Conservation (phyloP, 1,139 yeast species). For the Waltiozyma sp. region DNA sequence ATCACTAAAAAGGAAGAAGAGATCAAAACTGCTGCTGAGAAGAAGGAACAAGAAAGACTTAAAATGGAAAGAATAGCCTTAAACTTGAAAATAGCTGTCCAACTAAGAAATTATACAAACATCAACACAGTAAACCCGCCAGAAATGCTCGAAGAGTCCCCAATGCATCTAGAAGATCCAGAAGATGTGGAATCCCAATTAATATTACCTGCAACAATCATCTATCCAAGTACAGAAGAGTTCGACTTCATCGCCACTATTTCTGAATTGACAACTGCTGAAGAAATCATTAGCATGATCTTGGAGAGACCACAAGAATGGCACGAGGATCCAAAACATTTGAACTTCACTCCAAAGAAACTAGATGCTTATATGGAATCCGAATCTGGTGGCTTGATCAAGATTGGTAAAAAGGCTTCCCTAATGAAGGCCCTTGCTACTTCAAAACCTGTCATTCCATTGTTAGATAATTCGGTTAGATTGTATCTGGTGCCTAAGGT, state of each 20-base stretch:
- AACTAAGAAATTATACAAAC: slow-evolving; percentile 40
- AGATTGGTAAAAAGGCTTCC: slow-evolving; percentile 70
- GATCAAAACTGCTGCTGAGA: slow-evolving; percentile 16
- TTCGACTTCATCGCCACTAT: slow-evolving; percentile 72
- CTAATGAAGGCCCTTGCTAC: slow-evolving; percentile 54
- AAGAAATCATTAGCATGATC: slow-evolving; percentile 43
- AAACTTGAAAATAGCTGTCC: slow-evolving; percentile 42
- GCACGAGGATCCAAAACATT: slow-evolving; percentile 56
- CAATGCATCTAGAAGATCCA: slow-evolving; percentile 51
- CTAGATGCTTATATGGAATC: slow-evolving; percentile 79
- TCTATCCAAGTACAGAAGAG: slow-evolving; percentile 79
- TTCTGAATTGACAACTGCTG: slow-evolving; percentile 56
- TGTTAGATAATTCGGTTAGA: slow-evolving; percentile 66
- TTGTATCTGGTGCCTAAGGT: slow-evolving; percentile 72
- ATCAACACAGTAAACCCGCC: slow-evolving; percentile 40
- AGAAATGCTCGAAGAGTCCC: slow-evolving; percentile 24
- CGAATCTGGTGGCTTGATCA: slow-evolving; percentile 69
- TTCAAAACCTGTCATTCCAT: slow-evolving; percentile 56
- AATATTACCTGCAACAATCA: slow-evolving; percentile 65
- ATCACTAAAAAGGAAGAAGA: slow-evolving; percentile 30
- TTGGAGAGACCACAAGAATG: slow-evolving; percentile 61
- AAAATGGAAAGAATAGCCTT: slow-evolving; percentile 21
- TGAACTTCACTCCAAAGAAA: slow-evolving; percentile 44
- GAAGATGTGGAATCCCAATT: slow-evolving; percentile 69
- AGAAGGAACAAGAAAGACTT: slow-evolving; percentile 18